Base-by-base conservation (phyloP, 306 rosid species). In the Calophaca sinica region DNA sequence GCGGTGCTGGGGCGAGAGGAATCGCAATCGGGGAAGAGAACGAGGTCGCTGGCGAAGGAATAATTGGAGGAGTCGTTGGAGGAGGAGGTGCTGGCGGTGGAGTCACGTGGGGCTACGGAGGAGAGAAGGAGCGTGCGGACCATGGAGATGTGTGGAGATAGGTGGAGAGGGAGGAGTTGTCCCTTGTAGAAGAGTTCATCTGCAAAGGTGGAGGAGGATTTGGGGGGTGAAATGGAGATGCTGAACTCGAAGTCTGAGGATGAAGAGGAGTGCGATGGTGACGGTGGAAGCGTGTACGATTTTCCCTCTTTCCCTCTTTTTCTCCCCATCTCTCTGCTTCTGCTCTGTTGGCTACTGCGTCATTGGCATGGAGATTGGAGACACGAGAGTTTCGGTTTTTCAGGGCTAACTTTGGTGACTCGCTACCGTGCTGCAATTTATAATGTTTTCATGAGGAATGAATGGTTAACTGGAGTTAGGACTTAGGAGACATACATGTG, bases 121-220 rank as follows among this genome's bases (percentile, higher is more conserved):
- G 90, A 76, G 39, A 87, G 84, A 53, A 85, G 88, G 51, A 91
- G 93, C 0, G 89, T 92, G 6, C 88, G 88, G 68, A 86, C 90
- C 89, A 90, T 86, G 75, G 98, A 88, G 73, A 87, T 81, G 60
- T 93, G 94, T 0, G 92, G 84, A 2, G 96, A 89, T 80, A 85
- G 89, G 73, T 87, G 89, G 55, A 93, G 94, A 2, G 98, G 98
- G 2, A 93, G 70, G 41, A 90, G 88, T 67, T 90, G 94, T 38
- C 96, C 96, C 48, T 87, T 89, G 87, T 87, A 90, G 91, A 93
- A 93, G 58, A 93, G 96, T 50, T 93, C 93, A 77, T 93, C 98
- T 9, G 98, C 98, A 0, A 90, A 89, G 61, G 82, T 9, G 28
- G 87, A 81, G 64, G 91, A 83, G 54, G 90, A 83, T 64, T 87